Base-by-base conservation (phyloP, 352 stramenopile species). In the Pythium chondricola region DNA sequence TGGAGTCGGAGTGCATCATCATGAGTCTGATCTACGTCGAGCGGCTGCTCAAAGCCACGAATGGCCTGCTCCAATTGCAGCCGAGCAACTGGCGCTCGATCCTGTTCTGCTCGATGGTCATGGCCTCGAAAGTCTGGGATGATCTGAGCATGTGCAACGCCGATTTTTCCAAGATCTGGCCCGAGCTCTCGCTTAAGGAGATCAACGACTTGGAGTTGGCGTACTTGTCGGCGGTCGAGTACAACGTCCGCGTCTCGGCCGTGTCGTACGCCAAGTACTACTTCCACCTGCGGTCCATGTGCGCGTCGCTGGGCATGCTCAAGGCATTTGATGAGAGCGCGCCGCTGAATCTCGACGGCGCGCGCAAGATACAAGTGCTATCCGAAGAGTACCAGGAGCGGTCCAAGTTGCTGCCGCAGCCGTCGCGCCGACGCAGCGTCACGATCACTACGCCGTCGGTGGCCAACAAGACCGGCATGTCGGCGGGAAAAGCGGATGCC, bases 11-110 rank as follows among this genome's bases (percentile, higher is more conserved):
- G 68, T 98, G 90, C 62, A 98, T 99, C 55, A 97, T 99, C 67
- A 98, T 98, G 76, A 95, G 83, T 35, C 71, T 99, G 6, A 96
- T 99, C 50, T 99, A 99, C 67, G 83, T 98, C 20, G 96, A 99
- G 65, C 83, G 91, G 10, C 69, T 99, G 9, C 75, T 99, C 43
- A 97, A 98, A 63, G 61, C 76, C 7, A 95, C 87, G 13, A 87
- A 67, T 32, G 85, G 85, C 2, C 62, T 53, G 36, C 63, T 96
- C 22, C 82, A 93, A 45, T 69, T 97, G 24, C 75, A 62, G 16
- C 58, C 75, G 2, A 58, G 65, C 46, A 98, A 98, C 68, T 98
- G 94, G 94, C 83, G 89, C 46, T 92, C 88, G 10, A 71, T 98
- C 24, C 61, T 98, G 2, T 98, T 98, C 57, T 95, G 85, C 41